Evolutionary conservation across 2,329 filamentous ascomycete genomes (phyloP).

Genomic region (Trichoderma aggressivum): DNA sequence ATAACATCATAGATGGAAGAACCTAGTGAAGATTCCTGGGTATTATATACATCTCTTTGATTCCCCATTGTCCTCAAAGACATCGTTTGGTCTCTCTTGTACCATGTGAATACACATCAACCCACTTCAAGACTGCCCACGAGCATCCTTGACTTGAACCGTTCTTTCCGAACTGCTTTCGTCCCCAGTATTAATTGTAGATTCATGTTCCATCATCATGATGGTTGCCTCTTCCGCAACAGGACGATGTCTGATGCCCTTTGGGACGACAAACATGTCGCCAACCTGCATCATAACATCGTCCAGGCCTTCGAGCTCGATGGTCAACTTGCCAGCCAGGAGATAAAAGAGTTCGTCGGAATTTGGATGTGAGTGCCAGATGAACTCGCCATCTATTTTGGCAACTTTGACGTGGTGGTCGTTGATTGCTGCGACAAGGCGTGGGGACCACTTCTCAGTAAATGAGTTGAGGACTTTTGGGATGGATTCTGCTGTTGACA

Average conservation of each 20-base stretch:
- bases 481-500: background rate
- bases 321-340: background rate
- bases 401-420: slow-evolving; percentile 7
- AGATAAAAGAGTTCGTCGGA: slow-evolving; percentile 5
- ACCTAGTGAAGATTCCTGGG: background rate
- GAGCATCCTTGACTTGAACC: background rate
- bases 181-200: slow-evolving; percentile 1
- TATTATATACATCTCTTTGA: background rate
- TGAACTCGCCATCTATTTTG: slow-evolving; percentile 6
- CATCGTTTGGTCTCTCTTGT: background rate
- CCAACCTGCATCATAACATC: background rate
- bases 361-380: slow-evolving; percentile 9
- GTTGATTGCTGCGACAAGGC: slow-evolving; percentile 2
- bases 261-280: slow-evolving; percentile 6
- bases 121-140: background rate
- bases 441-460: slow-evolving; percentile 5
- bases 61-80: background rate
- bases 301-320: background rate
- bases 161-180: background rate
- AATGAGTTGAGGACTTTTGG: slow-evolving; percentile 3
- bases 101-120: background rate
- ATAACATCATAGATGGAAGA: background rate
- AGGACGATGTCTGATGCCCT: background rate
- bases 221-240: background rate
- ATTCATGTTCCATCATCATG: background rate